Conservation (phyloP, 2,329 filamentous ascomycete genomes). For the Stagonosporopsis cucurbitacearum region DNA sequence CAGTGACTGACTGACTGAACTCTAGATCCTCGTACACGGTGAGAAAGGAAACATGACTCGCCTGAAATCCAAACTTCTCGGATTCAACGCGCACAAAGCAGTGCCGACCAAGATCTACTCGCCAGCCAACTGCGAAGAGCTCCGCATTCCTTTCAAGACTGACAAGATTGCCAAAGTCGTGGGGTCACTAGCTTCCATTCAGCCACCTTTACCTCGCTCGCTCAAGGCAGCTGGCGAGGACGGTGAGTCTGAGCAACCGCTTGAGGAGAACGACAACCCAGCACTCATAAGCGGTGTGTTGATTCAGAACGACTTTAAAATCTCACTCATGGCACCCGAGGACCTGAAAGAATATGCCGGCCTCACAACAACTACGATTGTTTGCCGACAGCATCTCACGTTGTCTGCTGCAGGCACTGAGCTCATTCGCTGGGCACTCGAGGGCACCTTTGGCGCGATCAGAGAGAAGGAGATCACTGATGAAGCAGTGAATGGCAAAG, state of each 20-base stretch:
- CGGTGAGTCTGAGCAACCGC: slow-evolving; percentile 31
- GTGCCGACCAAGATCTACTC: slow-evolving; percentile 90
- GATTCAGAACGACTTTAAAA: slow-evolving; percentile 97
- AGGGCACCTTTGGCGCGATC: slow-evolving; percentile 90
- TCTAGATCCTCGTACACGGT: slow-evolving; percentile 92
- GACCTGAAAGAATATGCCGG: slow-evolving; percentile 96
- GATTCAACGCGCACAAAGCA: slow-evolving; percentile 82
- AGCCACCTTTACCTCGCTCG: slow-evolving; percentile 62
- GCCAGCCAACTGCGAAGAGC: slow-evolving; percentile 91
- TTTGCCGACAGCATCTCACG: slow-evolving; percentile 88
- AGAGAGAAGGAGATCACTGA: slow-evolving; percentile 47
- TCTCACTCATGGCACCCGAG: slow-evolving; percentile 95
- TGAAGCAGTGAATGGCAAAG: slow-evolving; percentile 43
- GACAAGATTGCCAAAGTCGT: slow-evolving; percentile 97
- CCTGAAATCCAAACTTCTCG: slow-evolving; percentile 90
- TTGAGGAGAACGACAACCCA: slow-evolving; percentile 34
- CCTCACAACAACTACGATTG: slow-evolving; percentile 92
- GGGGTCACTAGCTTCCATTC: slow-evolving; percentile 84
- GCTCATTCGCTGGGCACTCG: slow-evolving; percentile 90
- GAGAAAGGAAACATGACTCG: slow-evolving; percentile 99
- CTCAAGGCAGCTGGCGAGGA: slow-evolving; percentile 44
- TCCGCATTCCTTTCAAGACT: slow-evolving; percentile 92
- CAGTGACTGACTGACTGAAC: slow-evolving; percentile 6
- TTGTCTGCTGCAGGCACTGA: slow-evolving; percentile 89
- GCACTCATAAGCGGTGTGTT: slow-evolving; percentile 85